Conservation (phyloP, 305 asterid genomes). For the Fraxinus xanthoxyloides region DNA sequence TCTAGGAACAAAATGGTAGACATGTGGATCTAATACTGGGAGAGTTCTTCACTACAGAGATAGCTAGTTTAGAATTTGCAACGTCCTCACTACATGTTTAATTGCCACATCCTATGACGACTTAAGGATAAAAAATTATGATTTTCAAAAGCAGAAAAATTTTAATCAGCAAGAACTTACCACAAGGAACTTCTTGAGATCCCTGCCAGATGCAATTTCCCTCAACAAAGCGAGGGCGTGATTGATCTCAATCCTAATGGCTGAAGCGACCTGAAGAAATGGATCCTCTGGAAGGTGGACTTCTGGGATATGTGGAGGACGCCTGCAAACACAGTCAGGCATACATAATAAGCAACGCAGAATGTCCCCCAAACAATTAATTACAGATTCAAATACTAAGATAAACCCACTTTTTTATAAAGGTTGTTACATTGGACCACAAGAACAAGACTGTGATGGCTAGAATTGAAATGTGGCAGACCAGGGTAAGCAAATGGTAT, state of each 20-base stretch:
- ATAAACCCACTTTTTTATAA: conserved; percentile 65
- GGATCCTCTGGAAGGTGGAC: conserved; percentile 66
- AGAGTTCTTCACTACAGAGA: background rate
- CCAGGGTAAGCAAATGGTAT: conserved; percentile 76
- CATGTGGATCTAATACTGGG: background rate
- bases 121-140: background rate
- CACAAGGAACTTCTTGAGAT: conserved; percentile 73
- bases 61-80: background rate
- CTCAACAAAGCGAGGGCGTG: conserved; percentile 51
- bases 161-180: conserved; percentile 37
- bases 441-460: conserved; percentile 59
- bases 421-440: conserved; percentile 74
- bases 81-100: background rate
- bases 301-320: conserved; percentile 72
- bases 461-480: conserved; percentile 63
- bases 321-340: conserved; percentile 38
- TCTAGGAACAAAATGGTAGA: background rate
- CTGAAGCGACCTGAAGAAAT: conserved; percentile 57
- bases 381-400: background rate
- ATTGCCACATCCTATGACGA: background rate
- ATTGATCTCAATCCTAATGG: conserved; percentile 58
- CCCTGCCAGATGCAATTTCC: conserved; percentile 76
- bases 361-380: background rate
- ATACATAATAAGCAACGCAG: background rate
- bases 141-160: background rate